Evolutionary conservation across 148 eudicot genomes (phyloP), one percentile per base, ranked within the genome.

Genomic region (Vaccinium darrowii): DNA sequence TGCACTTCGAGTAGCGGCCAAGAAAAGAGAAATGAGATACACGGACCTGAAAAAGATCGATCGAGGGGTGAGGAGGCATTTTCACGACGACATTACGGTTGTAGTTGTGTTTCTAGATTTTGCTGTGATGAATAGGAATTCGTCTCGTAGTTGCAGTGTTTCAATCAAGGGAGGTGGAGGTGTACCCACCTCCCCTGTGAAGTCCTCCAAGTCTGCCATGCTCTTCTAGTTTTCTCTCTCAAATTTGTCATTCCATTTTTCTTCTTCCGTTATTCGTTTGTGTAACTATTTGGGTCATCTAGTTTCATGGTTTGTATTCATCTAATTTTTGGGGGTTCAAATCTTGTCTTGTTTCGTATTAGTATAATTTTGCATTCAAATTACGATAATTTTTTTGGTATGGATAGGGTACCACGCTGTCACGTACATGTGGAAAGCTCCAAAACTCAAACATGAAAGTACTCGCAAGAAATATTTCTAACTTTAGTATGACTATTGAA

Each of bases 81-180:
- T 93, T 84, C 95, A 93, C 76, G 95, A 93, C 53, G 95, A 93
- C 47, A 93, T 93, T 39, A 89, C 95, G 1, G 95, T 93, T 11
- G 83, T 93, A 23, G 92, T 93, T n/a, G 87, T 91, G 84, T 93
- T 88, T 86, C 88, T 92, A 63, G 91, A 93, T 84, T 90, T 82
- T 3, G 49, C 81, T 49, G 62, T 21, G 16, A 81, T 85, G 51
- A 78, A 57, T 74, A 86, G 85, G 56, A 79, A 47, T 47, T 73
- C 87, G 0, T 60, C 88, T 39, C 81, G 51, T 27, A 75, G 51
- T 65, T 82, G 81, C 16, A 82, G 85, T 30, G 21, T 90, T 77
- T 92, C 93, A 1, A 85, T 91, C 51, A 89, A 80, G 85, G 92
- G 90, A 25, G 88, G 90, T 57, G 88, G 82, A 12, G 89, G 89